Evolutionary conservation across 495 filamentous ascomycete species (phyloP), one percentile per base, ranked within the genome.

Genomic region (Trichocladium uniseriatum): DNA sequence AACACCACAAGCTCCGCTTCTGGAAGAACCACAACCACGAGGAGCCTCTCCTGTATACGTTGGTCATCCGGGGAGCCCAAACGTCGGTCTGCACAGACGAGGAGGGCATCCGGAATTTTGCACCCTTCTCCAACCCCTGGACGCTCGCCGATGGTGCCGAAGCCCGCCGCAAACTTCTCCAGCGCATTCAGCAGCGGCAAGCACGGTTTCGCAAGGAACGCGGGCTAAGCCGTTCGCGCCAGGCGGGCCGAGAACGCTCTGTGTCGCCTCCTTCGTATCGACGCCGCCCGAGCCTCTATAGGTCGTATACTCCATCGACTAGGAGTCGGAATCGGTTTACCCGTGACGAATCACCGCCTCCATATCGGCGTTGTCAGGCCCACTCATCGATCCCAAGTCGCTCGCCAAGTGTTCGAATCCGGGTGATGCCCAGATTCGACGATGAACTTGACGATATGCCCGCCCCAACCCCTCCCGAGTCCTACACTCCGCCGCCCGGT

Each of bases 1-100:
- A 54, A 19, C 57, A 37, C 5, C 60, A 52, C 16, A 57, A 56
- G 28, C 11, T 55, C 11, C 52, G 57, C 3, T 40, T 47, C 7
- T 60, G 60, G 60, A 63, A 58, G 52, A 63, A 58, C 19, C 43
- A 41, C 5, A 39, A 28, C 15, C 18, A 16, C 3, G 19, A 38
- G 6, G 38, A 42, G 21, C 15, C 5, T 1, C n/a, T 48, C n/a
- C 27, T 48, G 21, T 62, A 59, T 20, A 49, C 47, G 3, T 27
- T 60, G 10, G 34, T 63, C n/a, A 58, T 63, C 24, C 57, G 54
- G 10, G 60, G 57, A 1, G 40, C 34, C n/a, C n/a, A n/a, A 28
- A 50, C 54, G 43, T 55, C 55, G 11, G 52, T 31, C 11, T 29
- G 15, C 36, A 16, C 13, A 0, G 43, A 35, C 4, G 34, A 10